These are phyloP conservation scores for Serendipita sp. DNA, from an alignment of 1,284 basidiomycete species.

Conservation along the genomic window DNA sequence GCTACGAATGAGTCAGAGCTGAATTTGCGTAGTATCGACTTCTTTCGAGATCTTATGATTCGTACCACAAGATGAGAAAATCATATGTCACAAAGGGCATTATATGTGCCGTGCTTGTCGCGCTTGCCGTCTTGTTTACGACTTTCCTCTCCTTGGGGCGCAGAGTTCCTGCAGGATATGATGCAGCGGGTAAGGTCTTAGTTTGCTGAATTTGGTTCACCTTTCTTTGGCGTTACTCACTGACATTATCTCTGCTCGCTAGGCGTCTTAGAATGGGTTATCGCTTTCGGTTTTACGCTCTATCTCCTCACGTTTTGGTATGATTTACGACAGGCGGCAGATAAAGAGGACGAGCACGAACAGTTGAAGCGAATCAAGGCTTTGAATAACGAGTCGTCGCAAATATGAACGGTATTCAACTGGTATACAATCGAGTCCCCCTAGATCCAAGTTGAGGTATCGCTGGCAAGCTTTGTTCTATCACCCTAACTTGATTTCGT, in stretches of 20 bases:
- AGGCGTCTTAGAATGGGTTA: constrained; percentile 58
- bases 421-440: too few species aligned
- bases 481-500: too few species aligned
- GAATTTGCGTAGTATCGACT: constrained; percentile 38
- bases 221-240: neutral
- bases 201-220: constrained; percentile 10
- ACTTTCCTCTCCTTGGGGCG: constrained; percentile 40
- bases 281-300: constrained; percentile 55
- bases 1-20: neutral
- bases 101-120: constrained; percentile 35
- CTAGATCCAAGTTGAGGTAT: too few species aligned
- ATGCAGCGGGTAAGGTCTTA: constrained; percentile 37
- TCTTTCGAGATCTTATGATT: constrained; percentile 41
- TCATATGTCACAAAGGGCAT: constrained; percentile 48
- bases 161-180: constrained; percentile 25
- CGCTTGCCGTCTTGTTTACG: constrained; percentile 32
- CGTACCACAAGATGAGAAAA: constrained; percentile 31
- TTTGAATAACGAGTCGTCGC: too few species aligned
- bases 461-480: too few species aligned
- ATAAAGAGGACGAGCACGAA: neutral
- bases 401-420: too few species aligned
- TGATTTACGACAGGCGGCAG: constrained; percentile 30
- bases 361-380: neutral
- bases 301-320: constrained; percentile 54
- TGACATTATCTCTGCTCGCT: neutral